These are phyloP conservation scores for Alternaria arborescens DNA, from an alignment of 2,329 filamentous ascomycete genomes.

Conservation along the genomic window DNA sequence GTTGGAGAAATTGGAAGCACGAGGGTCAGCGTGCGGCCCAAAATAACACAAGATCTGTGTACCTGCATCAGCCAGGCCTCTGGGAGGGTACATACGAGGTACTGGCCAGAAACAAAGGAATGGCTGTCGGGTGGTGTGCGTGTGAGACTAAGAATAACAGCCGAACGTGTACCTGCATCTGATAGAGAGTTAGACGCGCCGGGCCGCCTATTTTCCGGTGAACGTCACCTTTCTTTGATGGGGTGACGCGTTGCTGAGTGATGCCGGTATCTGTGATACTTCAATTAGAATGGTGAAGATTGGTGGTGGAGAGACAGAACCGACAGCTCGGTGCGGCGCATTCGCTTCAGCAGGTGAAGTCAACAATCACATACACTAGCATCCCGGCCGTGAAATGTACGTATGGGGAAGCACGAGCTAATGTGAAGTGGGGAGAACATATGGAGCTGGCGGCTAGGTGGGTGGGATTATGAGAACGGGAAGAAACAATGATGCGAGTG, in stretches of 20 bases:
- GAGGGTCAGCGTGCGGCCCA: conserved; percentile 3
- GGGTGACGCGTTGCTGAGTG: conserved; percentile 1
- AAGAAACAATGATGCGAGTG: neutral
- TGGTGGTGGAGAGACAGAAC: conserved; percentile 20
- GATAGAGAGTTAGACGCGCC: conserved; percentile 24
- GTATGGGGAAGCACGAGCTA: conserved; percentile 23
- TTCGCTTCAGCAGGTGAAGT: conserved; percentile 20
- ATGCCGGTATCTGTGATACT: conserved; percentile 13
- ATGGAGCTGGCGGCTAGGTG: conserved; percentile 41
- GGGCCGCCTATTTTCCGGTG: conserved; percentile 16
- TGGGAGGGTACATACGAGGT: neutral
- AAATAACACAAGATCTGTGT: conserved; percentile 11
- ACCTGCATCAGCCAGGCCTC: conserved; percentile 13
- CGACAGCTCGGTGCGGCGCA: conserved; percentile 13
- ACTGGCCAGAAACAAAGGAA: neutral
- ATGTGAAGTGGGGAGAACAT: conserved; percentile 13
- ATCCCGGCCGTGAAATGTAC: conserved; percentile 18
- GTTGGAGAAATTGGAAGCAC: neutral
- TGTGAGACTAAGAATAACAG: conserved; percentile 25
- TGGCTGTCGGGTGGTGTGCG: neutral
- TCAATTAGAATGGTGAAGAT: conserved; percentile 36
- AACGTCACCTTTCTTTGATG: conserved; percentile 1
- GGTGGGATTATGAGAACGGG: conserved; percentile 37
- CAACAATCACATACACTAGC: conserved; percentile 13
- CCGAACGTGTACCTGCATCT: conserved; percentile 26